Evolutionary conservation across 106 monocot species (phyloP).

Genomic region (Platanthera guangdongensis): DNA sequence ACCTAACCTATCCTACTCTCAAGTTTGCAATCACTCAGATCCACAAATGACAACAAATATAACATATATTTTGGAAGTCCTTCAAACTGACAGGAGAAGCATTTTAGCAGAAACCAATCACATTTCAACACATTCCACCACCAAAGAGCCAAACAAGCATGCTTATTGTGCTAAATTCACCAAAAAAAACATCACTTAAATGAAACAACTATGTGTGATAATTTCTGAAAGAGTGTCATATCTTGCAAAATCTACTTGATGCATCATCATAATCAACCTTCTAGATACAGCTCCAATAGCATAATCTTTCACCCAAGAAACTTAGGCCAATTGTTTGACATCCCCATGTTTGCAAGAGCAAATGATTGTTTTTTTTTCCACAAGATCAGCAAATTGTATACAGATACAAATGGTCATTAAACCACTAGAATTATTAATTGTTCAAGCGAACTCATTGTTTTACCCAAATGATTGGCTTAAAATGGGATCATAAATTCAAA

Average conservation of each 20-base stretch:
- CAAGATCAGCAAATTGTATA: background rate
- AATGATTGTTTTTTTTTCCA: background rate
- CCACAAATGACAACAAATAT: too few species aligned
- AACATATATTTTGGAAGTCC: too few species aligned
- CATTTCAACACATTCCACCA: too few species aligned
- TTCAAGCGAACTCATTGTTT: background rate
- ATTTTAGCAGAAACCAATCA: too few species aligned
- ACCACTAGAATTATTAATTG: background rate
- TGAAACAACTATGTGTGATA: background rate
- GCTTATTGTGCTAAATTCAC: background rate
- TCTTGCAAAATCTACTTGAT: background rate
- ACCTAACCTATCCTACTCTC: too few species aligned
- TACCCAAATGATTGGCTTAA: background rate
- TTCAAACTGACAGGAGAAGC: too few species aligned
- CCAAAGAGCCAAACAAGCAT: too few species aligned
- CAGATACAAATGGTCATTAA: background rate
- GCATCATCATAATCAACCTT: background rate
- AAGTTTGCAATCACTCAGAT: too few species aligned
- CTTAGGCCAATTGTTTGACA: background rate
- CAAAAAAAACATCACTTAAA: background rate
- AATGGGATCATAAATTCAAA: too few species aligned
- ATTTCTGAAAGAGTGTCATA: background rate
- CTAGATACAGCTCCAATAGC: background rate
- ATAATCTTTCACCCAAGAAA: background rate
- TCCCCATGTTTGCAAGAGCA: background rate